Evolutionary conservation across 176 grass and related monocot genomes (phyloP).

Genomic region (Hsuehochloa calcarea): DNA sequence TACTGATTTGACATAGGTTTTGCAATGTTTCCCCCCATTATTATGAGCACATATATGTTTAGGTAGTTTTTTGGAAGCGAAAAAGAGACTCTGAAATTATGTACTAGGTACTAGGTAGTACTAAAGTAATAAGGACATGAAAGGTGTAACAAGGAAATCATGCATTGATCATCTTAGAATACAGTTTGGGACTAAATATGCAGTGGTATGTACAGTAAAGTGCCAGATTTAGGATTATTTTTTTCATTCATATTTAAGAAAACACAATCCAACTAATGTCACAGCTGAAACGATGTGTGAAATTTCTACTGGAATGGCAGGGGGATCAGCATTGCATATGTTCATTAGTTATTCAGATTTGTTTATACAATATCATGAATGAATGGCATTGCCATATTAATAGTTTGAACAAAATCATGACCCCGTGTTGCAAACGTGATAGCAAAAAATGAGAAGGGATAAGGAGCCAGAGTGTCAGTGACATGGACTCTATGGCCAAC

Average conservation of each 20-base stretch:
- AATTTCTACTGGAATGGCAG: not conserved
- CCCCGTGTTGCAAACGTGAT: not conserved
- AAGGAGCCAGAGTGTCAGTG: not conserved
- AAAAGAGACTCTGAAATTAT: not conserved
- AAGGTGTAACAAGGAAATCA: not conserved
- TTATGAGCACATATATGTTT: not conserved
- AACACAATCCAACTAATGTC: not conserved
- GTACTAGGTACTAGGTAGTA: not conserved
- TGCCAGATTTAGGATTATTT: not conserved
- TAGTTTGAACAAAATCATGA: not conserved
- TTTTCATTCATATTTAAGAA: not conserved
- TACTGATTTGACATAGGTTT: not conserved
- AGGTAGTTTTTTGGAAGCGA: not conserved
- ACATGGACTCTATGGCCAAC: not conserved
- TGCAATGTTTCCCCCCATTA: not conserved
- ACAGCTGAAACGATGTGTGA: not conserved
- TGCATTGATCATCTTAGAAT: not conserved
- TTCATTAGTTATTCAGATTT: not conserved
- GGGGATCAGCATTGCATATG: not conserved
- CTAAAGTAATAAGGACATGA: not conserved
- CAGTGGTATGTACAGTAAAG: not conserved
- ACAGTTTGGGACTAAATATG: not conserved
- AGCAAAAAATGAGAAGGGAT: not conserved
- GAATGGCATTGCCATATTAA: not conserved
- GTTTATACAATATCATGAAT: not conserved